Base-by-base conservation (phyloP, 1,139 yeast genomes). In the Starmera stellimalicola region DNA sequence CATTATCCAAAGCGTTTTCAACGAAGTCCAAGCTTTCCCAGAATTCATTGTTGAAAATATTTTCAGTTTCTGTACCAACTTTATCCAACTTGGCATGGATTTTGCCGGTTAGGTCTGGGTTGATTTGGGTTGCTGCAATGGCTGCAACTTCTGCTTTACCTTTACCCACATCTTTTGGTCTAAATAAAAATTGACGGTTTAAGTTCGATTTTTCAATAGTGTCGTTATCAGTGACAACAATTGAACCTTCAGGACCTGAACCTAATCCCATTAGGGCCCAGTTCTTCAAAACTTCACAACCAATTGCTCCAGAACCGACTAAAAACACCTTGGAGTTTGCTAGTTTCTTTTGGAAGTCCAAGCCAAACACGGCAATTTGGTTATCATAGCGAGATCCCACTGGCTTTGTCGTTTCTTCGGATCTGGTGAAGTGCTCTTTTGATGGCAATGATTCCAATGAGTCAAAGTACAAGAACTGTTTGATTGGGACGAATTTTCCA, bases 291-390 rank as follows among this genome's bases (percentile, higher is more conserved):
- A 93, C 91, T 63, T 91, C 99, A 63, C 99, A 91, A 31, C 99
- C 99, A 66, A 91, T 91, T 26, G 99, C 99, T 54, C 99, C 99
- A 3, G 97, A 76, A 33, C 99, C 99, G 28, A 91, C 98, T 45
- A 91, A 66, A 58, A 91, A 91, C 5, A 88, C 85, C 52, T 73
- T 80, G 44, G 83, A 64, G 57, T 88, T 84, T 30, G 84, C 73
- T 40, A 91, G 61, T 33, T 64, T 65, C 48, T 80, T 74, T 52
- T 84, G 91, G 62, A 73, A 85, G 28, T 73, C 73, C 37, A 70
- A 57, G 42, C 99, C 99, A 49, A 87, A 87, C 2, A 91, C 95
- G 5, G 97, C 96, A 50, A 87, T 81, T 62, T 87, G 95, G 14
- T 76, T 74, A 58, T 91, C 99, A 53, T 93, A 91, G 54, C 99